phyloP scores from a whole-genome alignment of 345 rosid genomes.

The Gossypium thurberi region DNA sequence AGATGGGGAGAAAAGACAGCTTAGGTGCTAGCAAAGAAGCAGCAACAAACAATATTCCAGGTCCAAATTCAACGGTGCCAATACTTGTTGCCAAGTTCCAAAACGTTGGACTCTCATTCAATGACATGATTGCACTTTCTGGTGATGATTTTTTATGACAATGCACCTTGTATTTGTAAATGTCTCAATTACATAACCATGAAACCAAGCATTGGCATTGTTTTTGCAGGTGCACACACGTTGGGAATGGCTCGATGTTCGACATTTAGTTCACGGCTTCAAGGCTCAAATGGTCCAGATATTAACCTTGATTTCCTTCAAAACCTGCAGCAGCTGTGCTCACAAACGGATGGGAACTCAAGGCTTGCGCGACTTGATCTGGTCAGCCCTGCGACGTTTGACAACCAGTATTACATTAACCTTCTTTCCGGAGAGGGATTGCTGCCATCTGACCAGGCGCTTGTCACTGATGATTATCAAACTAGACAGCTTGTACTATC shows the following conservation, averaged over 20 bases:
- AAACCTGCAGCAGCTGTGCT: slow-evolving; percentile 58
- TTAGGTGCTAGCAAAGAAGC: slow-evolving; percentile 58
- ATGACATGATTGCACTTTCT: slow-evolving; percentile 72
- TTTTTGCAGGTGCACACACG: slow-evolving; percentile 60
- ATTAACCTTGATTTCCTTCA: slow-evolving; percentile 52
- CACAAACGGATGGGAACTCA: slow-evolving; percentile 18
- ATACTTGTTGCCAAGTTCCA: slow-evolving; percentile 49
- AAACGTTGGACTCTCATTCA: slow-evolving; percentile 59
- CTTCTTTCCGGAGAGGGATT: slow-evolving; percentile 71
- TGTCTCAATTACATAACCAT: too few relatives aligned
- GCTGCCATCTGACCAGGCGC: slow-evolving; percentile 73
- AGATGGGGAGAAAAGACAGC: slow-evolving; percentile 67
- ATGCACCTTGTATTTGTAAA: not conserved
- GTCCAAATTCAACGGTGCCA: slow-evolving; percentile 63
- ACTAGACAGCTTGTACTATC: slow-evolving; percentile 46
- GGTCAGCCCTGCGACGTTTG: slow-evolving; percentile 68
- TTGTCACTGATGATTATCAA: slow-evolving; percentile 37
- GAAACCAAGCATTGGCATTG: not conserved
- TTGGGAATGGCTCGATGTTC: slow-evolving; percentile 77
- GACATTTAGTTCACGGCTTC: slow-evolving; percentile 51
- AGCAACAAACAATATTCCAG: slow-evolving; percentile 55
- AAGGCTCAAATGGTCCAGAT: slow-evolving; percentile 32
- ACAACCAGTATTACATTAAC: slow-evolving; percentile 74
- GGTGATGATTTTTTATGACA: slow-evolving; percentile 23
- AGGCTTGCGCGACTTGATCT: slow-evolving; percentile 57